Evolutionary conservation across 768 basidiomycete species (phyloP).

Genomic region (Lactarius pseudohatsudake): DNA sequence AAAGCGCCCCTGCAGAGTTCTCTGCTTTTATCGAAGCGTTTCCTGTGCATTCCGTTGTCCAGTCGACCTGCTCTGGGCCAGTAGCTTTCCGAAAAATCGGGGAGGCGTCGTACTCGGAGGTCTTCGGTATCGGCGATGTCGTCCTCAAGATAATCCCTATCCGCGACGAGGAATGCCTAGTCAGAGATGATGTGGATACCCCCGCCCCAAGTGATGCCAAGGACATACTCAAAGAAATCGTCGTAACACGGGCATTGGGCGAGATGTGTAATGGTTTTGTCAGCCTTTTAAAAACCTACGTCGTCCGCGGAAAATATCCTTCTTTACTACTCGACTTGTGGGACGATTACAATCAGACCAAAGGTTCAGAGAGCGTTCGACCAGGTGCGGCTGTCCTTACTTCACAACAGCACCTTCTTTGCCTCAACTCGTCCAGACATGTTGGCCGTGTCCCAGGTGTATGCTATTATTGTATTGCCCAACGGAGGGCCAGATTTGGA

Average conservation of each 20-base stretch:
- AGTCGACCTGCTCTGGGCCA: conserved; percentile 33
- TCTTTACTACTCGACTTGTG: conserved; percentile 73
- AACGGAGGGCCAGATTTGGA: conserved; percentile 93
- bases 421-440: conserved; percentile 50
- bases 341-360: conserved; percentile 78
- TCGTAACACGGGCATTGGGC: conserved; percentile 76
- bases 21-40: conserved; percentile 82
- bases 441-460: conserved; percentile 74
- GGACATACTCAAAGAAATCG: conserved; percentile 78
- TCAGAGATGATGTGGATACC: conserved; percentile 42
- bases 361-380: conserved; percentile 79
- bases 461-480: conserved; percentile 86
- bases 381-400: conserved; percentile 56
- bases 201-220: conserved; percentile 72
- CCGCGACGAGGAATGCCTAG: conserved; percentile 46
- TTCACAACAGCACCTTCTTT: not conserved
- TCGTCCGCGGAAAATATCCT: conserved; percentile 87
- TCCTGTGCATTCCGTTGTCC: conserved; percentile 69
- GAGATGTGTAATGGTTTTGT: conserved; percentile 77
- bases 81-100: conserved; percentile 79
- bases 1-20: conserved; percentile 70
- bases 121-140: conserved; percentile 85
- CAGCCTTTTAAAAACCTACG: conserved; percentile 74
- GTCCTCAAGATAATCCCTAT: conserved; percentile 91
- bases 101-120: conserved; percentile 96